Evolutionary conservation across 371 early-diverging fungal species (phyloP).

Genomic region (Mucor sp.): DNA sequence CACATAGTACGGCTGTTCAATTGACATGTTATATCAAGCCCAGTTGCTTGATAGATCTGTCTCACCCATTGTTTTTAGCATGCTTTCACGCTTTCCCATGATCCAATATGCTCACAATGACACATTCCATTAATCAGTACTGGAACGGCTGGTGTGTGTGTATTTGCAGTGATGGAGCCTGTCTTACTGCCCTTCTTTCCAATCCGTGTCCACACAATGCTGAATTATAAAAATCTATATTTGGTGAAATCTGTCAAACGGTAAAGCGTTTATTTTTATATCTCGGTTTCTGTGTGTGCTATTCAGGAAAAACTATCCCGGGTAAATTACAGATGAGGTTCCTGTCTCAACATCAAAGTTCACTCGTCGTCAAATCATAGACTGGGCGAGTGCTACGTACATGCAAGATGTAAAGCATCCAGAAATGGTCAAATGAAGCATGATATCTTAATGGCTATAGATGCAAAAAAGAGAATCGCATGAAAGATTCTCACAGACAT

Average conservation of each 20-base stretch:
- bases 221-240: not conserved
- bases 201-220: not conserved
- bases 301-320: not conserved
- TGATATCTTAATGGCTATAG: too few species aligned
- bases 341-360: not conserved
- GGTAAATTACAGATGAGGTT: not conserved
- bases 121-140: not conserved
- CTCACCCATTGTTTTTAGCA: not conserved
- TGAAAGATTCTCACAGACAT: too few species aligned
- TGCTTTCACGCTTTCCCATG: not conserved
- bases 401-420: too few species aligned
- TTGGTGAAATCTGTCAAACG: not conserved
- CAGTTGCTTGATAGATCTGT: not conserved
- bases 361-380: too few species aligned
- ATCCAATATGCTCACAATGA: not conserved
- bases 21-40: not conserved
- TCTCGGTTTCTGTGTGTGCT: not conserved
- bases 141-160: not conserved
- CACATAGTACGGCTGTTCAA: not conserved
- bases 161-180: not conserved
- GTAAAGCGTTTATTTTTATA: not conserved
- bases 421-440: too few species aligned
- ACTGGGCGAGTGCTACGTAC: too few species aligned
- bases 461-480: too few species aligned
- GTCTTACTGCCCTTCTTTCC: not conserved